These are phyloP conservation scores for Eucalyptus polybractea DNA, from an alignment of 345 rosid species.

Conservation along the genomic window DNA sequence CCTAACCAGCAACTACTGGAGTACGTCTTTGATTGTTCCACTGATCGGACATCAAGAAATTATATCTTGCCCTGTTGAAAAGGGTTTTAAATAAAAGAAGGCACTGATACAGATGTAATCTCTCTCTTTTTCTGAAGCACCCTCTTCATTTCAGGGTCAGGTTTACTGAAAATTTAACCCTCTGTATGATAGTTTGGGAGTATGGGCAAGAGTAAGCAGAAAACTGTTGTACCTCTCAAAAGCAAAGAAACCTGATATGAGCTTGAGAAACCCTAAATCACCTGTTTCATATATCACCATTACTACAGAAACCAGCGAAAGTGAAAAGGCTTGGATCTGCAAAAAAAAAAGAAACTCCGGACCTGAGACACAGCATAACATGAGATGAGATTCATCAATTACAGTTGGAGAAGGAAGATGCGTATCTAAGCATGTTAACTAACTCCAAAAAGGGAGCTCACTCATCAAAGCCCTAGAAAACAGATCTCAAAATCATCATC, in stretches of 20 bases:
- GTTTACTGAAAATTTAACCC: neutral
- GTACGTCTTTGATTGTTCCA: neutral
- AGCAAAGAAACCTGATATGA: neutral
- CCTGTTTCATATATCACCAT: neutral
- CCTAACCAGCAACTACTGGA: neutral
- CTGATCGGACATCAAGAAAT: neutral
- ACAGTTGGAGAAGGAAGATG: neutral
- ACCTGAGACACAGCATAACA: neutral
- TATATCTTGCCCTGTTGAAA: neutral
- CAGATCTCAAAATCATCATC: constrained; percentile 16
- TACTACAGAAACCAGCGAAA: neutral
- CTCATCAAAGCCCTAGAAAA: constrained; percentile 8
- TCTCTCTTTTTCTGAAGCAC: neutral
- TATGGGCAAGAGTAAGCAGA: neutral
- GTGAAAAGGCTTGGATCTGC: neutral
- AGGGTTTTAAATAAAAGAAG: neutral
- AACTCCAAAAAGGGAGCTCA: constrained; percentile 8
- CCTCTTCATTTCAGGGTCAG: neutral
- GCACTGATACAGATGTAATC: neutral
- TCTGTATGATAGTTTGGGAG: neutral
- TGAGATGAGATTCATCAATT: neutral
- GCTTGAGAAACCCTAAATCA: neutral
- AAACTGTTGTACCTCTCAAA: neutral
- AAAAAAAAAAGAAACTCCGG: neutral
- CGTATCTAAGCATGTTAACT: neutral